Evolutionary conservation across 2,329 filamentous ascomycete species (phyloP), one percentile per base, ranked within the genome.

Genomic region (Aureobasidium melanogenum): DNA sequence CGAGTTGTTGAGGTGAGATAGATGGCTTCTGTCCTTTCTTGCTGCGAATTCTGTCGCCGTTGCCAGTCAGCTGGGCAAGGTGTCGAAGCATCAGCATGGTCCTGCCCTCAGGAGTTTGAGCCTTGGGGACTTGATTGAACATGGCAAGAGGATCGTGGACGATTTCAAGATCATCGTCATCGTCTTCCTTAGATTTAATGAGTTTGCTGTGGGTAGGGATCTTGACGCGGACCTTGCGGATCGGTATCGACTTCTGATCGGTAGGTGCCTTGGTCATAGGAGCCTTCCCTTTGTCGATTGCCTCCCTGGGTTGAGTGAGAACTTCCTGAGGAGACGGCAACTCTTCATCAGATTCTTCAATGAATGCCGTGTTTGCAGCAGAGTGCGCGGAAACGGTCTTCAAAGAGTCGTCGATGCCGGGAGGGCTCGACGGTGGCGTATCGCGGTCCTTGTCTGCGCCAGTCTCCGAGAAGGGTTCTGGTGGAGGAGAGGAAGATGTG

Each of bases 1-100:
- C 85, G 59, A 96, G 80, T 66, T 94, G 85, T 30, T 80, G 82
- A 0, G 81, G 77, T 8, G 84, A 90, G 79, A 96, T 88, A 9
- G 79, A 80, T 48, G 75, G 76, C 62, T 77, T 81, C 56, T 69
- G 70, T 67, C 89, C 86, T 57, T 84, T 69, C 84, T 84, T 69
- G 82, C 84, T 54, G 78, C 76, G 0, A 88, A 72, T 66, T 63
- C 73, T 63, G 63, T 75, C 72, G 63, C 65, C 63, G 5, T 65
- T 65, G 3, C 43, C 43, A 28, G 69, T 69, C 14, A 72, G 64
- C 38, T 71, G 68, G 1, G 72, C 68, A 22, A 74, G 69, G 60
- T 73, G 69, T 50, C 67, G 67, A 17, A 74, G 67, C 17, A 66
- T 66, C 52, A 73, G 69, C 30, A 73, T 66, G 14, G 72, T 70